A percentile compares a stretch with the other conserved stretches of the same genome.
Conservation (phyloP, 2,329 filamentous ascomycete genomes). For the Fusarium globosum region DNA sequence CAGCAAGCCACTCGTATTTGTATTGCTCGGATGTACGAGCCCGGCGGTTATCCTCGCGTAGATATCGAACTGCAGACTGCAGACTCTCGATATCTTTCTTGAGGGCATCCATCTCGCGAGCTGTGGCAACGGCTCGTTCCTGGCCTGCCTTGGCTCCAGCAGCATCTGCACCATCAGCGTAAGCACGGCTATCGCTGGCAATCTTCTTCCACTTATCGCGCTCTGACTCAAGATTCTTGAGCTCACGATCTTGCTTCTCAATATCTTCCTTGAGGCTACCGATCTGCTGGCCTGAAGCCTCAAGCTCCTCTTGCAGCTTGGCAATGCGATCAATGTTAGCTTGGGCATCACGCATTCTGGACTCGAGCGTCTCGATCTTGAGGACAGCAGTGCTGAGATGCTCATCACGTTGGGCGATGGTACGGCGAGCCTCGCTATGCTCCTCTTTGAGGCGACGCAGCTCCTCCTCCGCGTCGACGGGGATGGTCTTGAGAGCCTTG, state of each 20-base stretch:
- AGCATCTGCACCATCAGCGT: slow-evolving; percentile 63
- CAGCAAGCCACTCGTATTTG: slow-evolving; percentile 68
- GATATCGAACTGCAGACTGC: slow-evolving; percentile 73
- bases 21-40: slow-evolving; percentile 68
- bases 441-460: slow-evolving; percentile 83
- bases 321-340: slow-evolving; percentile 78
- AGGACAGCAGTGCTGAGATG: slow-evolving; percentile 88
- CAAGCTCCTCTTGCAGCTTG: slow-evolving; percentile 71
- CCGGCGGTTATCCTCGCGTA: slow-evolving; percentile 74
- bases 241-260: slow-evolving; percentile 74
- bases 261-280: slow-evolving; percentile 70
- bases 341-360: slow-evolving; percentile 84
- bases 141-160: slow-evolving; percentile 67
- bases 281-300: slow-evolving; percentile 62
- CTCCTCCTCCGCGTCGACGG: slow-evolving; percentile 86
- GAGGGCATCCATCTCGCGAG: slow-evolving; percentile 78
- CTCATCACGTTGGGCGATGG: slow-evolving; percentile 79
- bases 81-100: slow-evolving; percentile 74
- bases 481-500: slow-evolving; percentile 81
- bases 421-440: slow-evolving; percentile 79
- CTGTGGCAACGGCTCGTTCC: slow-evolving; percentile 75
- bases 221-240: slow-evolving; percentile 72
- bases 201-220: slow-evolving; percentile 78
- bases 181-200: slow-evolving; percentile 69
- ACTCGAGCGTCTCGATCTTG: slow-evolving; percentile 92